Percentiles rank a stretch among this genome's conserved stretches.
Evolutionary conservation across 2,329 filamentous ascomycete genomes (phyloP).

Genomic region (Cylindrodendrum hubeiense): DNA sequence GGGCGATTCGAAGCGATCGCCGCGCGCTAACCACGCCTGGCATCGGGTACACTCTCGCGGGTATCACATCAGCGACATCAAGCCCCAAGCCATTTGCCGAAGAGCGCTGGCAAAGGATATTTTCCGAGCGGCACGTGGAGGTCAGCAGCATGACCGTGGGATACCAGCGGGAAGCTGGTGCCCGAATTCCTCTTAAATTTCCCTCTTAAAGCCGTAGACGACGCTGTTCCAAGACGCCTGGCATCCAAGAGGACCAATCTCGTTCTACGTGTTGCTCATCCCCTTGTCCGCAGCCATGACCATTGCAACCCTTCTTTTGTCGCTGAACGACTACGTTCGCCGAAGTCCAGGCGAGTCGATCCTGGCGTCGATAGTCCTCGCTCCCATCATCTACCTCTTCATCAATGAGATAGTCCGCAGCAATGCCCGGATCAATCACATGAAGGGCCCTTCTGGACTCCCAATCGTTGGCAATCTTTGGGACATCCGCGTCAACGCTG

Average conservation of each 20-base stretch:
- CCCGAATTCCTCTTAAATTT: not conserved
- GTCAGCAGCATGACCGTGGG: not conserved
- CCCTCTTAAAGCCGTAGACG: not conserved
- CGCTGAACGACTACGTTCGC: slow-evolving; percentile 32
- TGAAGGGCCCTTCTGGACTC: slow-evolving; percentile 62
- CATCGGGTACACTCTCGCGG: not conserved
- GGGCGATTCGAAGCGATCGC: not conserved
- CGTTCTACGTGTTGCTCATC: not conserved
- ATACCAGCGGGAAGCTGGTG: not conserved
- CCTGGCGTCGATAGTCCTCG: slow-evolving; percentile 37
- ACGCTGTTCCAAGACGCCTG: slow-evolving; percentile 3
- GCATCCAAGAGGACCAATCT: not conserved
- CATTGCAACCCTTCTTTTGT: slow-evolving; percentile 38
- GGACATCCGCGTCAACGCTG: slow-evolving; percentile 66
- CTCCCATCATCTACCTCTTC: slow-evolving; percentile 59
- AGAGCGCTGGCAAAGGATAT: not conserved
- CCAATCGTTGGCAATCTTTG: slow-evolving; percentile 68
- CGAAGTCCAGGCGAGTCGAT: slow-evolving; percentile 41
- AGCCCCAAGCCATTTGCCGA: not conserved
- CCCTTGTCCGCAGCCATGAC: slow-evolving; percentile 39
- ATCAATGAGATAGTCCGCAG: slow-evolving; percentile 62
- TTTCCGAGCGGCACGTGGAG: not conserved
- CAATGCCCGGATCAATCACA: slow-evolving; percentile 57
- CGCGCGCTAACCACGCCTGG: slow-evolving; percentile 5
- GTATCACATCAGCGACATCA: not conserved